Conservation (phyloP, 2,329 filamentous ascomycete species). For the Aspergillus sergii region DNA sequence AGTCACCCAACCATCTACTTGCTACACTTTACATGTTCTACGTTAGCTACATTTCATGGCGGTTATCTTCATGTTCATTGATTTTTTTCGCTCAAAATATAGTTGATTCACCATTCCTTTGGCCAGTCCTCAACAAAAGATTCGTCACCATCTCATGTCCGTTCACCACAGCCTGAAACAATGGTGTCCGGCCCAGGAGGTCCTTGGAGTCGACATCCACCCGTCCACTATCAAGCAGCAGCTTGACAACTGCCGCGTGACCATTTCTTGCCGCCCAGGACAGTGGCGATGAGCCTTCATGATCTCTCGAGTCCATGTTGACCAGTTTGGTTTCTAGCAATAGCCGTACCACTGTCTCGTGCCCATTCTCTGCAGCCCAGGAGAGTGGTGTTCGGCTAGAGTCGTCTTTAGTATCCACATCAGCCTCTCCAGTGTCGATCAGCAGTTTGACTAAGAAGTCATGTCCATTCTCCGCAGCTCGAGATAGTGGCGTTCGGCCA, state of each 20-base stretch:
- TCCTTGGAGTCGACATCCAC: slow-evolving; percentile 3
- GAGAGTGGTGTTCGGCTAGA: not conserved
- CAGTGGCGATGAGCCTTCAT: not conserved
- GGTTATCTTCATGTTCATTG: not conserved
- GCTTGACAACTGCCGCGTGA: not conserved
- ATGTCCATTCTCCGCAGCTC: not conserved
- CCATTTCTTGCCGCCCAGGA: not conserved
- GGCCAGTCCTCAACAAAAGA: not conserved
- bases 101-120: not conserved
- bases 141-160: slow-evolving; percentile 1
- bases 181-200: not conserved
- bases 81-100: not conserved
- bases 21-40: not conserved
- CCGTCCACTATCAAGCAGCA: slow-evolving; percentile 4
- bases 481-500: not conserved
- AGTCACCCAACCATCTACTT: not conserved
- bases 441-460: slow-evolving; percentile 3
- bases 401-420: not conserved
- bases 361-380: slow-evolving; percentile 1
- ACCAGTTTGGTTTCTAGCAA: slow-evolving; percentile 4
- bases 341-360: slow-evolving; percentile 8
- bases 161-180: not conserved
- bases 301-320: slow-evolving; percentile 2
- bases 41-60: not conserved
- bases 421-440: not conserved